A percentile compares a stretch with the other conserved stretches of the same genome.
These are phyloP conservation scores for Boletus barrowsii DNA, from an alignment of 768 basidiomycete genomes.

Conservation along the genomic window DNA sequence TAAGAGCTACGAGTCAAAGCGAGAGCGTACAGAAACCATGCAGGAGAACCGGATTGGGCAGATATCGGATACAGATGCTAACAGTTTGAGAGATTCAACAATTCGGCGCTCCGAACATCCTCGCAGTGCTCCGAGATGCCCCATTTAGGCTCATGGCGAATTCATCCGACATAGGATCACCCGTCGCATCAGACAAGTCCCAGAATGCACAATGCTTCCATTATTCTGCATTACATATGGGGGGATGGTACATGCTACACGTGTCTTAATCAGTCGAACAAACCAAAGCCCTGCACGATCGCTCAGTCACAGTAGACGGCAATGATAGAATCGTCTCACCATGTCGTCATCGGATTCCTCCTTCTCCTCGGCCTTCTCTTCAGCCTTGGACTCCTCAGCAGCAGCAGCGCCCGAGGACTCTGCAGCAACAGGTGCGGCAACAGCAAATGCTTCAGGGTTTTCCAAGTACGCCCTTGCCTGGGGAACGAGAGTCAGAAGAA, in stretches of 20 bases:
- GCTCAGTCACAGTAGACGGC: neutral
- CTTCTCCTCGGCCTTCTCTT: constrained; percentile 80
- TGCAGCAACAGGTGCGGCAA: constrained; percentile 63
- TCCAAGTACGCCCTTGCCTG: constrained; percentile 95
- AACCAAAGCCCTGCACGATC: constrained; percentile 75
- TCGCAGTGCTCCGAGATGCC: constrained; percentile 5
- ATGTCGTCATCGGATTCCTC: constrained; percentile 88
- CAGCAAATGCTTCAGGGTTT: constrained; percentile 97
- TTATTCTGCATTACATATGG: constrained; percentile 23
- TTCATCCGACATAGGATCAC: too few species aligned
- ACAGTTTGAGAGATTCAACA: neutral
- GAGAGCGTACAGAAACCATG: constrained; percentile 18
- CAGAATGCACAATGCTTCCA: constrained; percentile 12
- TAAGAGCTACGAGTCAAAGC: constrained; percentile 25
- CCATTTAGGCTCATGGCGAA: neutral
- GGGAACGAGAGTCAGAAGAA: constrained; percentile 7
- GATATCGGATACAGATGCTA: constrained; percentile 29
- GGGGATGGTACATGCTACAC: constrained; percentile 14
- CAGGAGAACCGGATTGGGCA: constrained; percentile 28
- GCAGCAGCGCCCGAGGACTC: constrained; percentile 50
- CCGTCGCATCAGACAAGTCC: neutral
- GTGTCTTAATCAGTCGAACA: constrained; percentile 66
- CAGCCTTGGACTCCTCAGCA: constrained; percentile 55
- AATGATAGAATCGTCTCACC: constrained; percentile 42
- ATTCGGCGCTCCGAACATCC: constrained; percentile 5